A percentile compares a stretch with the other conserved stretches of the same genome.
These are phyloP conservation scores for Rhizophagus sp. DNA, from an alignment of 192 early-diverging fungal species.

Conservation along the genomic window DNA sequence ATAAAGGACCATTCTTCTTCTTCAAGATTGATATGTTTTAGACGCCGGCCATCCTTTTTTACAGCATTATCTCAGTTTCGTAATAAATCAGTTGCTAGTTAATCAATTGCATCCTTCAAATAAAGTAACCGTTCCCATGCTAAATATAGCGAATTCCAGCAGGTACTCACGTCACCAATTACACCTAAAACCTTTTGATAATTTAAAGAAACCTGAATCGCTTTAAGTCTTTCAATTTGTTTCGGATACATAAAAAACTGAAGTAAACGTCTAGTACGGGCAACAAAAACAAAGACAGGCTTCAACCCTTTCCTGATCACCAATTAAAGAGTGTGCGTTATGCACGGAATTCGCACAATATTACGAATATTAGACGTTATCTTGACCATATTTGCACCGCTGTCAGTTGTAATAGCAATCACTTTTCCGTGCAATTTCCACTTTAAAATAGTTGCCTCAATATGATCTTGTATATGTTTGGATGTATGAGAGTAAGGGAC, in stretches of 20 bases:
- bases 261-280: background rate
- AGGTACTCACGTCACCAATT: background rate
- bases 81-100: background rate
- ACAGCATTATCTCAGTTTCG: background rate
- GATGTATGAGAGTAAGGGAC: no score
- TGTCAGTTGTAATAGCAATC: no score
- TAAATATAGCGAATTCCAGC: background rate
- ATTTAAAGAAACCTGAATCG: background rate
- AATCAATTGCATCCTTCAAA: background rate
- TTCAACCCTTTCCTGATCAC: no score
- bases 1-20: background rate
- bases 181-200: background rate
- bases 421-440: no score
- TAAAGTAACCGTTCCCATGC: background rate
- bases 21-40: background rate
- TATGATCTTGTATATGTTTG: no score
- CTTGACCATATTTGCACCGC: no score
- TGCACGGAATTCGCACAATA: no score
- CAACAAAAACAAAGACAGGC: no score
- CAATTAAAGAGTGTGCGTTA: no score
- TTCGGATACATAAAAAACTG: background rate
- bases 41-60: background rate
- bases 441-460: no score
- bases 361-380: no score
- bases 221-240: slow-evolving; percentile 5